Percentiles rank a stretch among this genome's conserved stretches.
Conservation (phyloP, 2,329 filamentous ascomycete genomes). For the Davidsoniella eucalypti region DNA sequence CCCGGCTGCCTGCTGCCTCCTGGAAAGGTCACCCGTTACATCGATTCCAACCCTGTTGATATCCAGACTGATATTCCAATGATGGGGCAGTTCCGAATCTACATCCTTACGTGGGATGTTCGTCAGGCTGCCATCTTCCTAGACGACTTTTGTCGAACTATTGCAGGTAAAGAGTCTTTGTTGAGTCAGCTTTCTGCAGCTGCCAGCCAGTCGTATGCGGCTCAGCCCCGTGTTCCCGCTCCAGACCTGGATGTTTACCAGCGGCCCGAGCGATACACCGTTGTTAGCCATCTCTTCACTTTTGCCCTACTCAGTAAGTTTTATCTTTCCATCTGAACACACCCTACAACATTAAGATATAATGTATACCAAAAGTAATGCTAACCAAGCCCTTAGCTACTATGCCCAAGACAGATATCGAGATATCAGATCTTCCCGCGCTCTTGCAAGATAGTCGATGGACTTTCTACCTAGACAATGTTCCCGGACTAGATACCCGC, state of each 20-base stretch:
- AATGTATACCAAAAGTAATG: neutral
- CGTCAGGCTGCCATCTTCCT: slow-evolving; percentile 40
- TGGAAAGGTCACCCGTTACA: slow-evolving; percentile 54
- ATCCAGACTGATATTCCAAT: slow-evolving; percentile 64
- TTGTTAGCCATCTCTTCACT: slow-evolving; percentile 52
- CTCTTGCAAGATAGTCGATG: slow-evolving; percentile 48
- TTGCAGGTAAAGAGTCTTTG: slow-evolving; percentile 35
- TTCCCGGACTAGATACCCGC: slow-evolving; percentile 37
- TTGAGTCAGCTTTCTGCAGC: slow-evolving; percentile 42
- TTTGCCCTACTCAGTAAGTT: slow-evolving; percentile 48
- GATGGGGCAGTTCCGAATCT: slow-evolving; percentile 61
- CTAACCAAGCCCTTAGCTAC: slow-evolving; percentile 25
- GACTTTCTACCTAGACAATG: slow-evolving; percentile 57
- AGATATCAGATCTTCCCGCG: slow-evolving; percentile 47
- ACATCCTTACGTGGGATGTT: slow-evolving; percentile 51
- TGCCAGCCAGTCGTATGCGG: slow-evolving; percentile 44
- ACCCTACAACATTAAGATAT: neutral
- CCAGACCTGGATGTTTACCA: slow-evolving; percentile 46
- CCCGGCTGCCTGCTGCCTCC: slow-evolving; percentile 44
- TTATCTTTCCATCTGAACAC: neutral
- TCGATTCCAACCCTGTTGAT: slow-evolving; percentile 64
- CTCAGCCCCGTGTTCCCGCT: slow-evolving; percentile 38
- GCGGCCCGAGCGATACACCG: slow-evolving; percentile 50
- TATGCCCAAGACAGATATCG: slow-evolving; percentile 44
- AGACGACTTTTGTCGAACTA: slow-evolving; percentile 36